phyloP scores from a whole-genome alignment of 148 eudicot genomes.

The Vaccinium vitisidaea region DNA sequence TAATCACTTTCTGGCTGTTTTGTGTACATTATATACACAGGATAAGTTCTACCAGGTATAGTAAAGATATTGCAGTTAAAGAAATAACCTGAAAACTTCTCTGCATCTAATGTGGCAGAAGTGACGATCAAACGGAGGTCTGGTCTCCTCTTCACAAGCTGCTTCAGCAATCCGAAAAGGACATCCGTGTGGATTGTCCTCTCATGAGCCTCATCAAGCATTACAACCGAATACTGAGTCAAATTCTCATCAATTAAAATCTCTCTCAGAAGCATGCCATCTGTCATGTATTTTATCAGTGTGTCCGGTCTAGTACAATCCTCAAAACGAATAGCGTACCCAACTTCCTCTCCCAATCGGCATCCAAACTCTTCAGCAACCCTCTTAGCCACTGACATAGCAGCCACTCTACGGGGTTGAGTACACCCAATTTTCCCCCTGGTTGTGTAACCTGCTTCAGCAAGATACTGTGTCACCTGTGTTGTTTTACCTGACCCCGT shows the following conservation, averaged over 20 bases:
- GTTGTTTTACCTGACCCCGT: constrained; percentile 98
- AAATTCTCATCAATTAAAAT: constrained; percentile 74
- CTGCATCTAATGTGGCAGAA: constrained; percentile 91
- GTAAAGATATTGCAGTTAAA: constrained; percentile 80
- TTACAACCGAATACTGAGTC: constrained; percentile 76
- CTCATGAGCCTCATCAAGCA: constrained; percentile 99
- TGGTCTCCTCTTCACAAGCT: constrained; percentile 68
- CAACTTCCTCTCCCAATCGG: constrained; percentile 94
- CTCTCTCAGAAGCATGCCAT: constrained; percentile 94
- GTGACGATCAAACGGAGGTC: constrained; percentile 88
- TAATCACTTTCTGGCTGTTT: constrained; percentile 83
- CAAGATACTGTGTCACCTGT: constrained; percentile 91
- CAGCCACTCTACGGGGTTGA: constrained; percentile 98
- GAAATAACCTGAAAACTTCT: constrained; percentile 87
- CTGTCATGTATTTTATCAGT: constrained; percentile 92
- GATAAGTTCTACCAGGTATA: constrained; percentile 86
- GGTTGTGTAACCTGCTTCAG: constrained; percentile 95
- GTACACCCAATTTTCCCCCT: constrained; percentile 92
- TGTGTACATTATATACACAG: constrained; percentile 73
- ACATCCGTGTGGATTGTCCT: constrained; percentile 94
- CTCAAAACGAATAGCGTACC: constrained; percentile 92
- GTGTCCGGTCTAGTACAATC: constrained; percentile 96
- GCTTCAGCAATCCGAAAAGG: constrained; percentile 76
- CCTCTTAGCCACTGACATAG: constrained; percentile 95
- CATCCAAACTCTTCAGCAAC: constrained; percentile 97